Conservation (phyloP, 2,329 filamentous ascomycete species). For the Clonostachys solani region DNA sequence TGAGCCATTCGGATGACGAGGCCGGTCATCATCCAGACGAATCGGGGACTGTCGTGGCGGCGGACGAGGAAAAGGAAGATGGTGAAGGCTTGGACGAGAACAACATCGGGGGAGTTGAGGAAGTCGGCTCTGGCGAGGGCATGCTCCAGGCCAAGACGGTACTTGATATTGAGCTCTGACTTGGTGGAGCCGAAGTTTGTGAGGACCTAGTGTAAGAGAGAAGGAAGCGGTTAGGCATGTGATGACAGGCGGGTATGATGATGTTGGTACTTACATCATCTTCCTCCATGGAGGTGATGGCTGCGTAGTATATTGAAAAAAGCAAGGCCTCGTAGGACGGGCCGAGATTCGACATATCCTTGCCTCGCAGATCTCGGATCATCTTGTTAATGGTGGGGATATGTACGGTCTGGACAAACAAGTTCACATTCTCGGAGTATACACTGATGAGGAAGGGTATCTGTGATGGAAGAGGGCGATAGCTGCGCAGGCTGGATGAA, state of each 20-base stretch:
- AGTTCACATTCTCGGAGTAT: slow-evolving; percentile 47
- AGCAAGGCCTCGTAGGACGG: slow-evolving; percentile 46
- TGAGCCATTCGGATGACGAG: slow-evolving; percentile 54
- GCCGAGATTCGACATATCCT: slow-evolving; percentile 21
- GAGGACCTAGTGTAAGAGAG: slow-evolving; percentile 30
- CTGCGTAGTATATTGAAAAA: slow-evolving; percentile 54
- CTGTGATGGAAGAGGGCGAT: slow-evolving; percentile 49
- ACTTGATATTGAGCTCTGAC: slow-evolving; percentile 35
- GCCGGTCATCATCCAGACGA: slow-evolving; percentile 61
- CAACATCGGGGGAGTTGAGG: slow-evolving; percentile 52
- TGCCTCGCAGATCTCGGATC: slow-evolving; percentile 25
- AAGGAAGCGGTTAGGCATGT: not conserved
- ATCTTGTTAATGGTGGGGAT: slow-evolving; percentile 36
- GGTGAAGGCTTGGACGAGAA: slow-evolving; percentile 57
- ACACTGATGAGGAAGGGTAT: slow-evolving; percentile 47
- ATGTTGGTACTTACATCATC: slow-evolving; percentile 38
- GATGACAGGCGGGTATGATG: not conserved
- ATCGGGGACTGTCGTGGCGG: slow-evolving; percentile 44
- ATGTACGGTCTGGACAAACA: slow-evolving; percentile 35
- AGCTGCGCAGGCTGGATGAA: slow-evolving; percentile 24
- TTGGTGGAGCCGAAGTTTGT: slow-evolving; percentile 46
- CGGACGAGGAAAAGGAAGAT: slow-evolving; percentile 53
- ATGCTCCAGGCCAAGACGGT: slow-evolving; percentile 51
- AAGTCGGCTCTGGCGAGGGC: slow-evolving; percentile 59
- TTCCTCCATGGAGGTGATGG: slow-evolving; percentile 51